Evolutionary conservation across 2,329 filamentous ascomycete genomes (phyloP).

Genomic region (Fusarium subglutinans): DNA sequence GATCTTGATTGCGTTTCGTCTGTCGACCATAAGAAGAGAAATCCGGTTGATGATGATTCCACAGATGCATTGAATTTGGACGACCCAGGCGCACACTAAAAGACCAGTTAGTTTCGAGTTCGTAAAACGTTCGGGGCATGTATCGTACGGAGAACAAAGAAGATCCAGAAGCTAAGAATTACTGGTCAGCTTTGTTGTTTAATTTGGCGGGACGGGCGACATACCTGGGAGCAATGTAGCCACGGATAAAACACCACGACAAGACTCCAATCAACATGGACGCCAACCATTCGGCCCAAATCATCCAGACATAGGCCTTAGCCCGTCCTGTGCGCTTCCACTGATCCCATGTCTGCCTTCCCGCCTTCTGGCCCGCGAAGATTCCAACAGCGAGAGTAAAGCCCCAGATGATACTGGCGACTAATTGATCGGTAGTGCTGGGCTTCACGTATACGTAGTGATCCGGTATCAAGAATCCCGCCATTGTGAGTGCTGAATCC

Average conservation of each 20-base stretch:
- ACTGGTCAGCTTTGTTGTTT: background rate
- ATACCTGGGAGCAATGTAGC: constrained; percentile 30
- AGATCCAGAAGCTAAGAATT: constrained; percentile 34
- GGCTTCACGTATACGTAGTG: constrained; percentile 21
- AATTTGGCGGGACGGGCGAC: background rate
- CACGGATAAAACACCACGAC: constrained; percentile 33
- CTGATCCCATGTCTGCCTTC: constrained; percentile 32
- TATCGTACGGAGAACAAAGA: constrained; percentile 27
- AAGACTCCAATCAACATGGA: constrained; percentile 35
- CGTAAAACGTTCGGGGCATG: fast-evolving
- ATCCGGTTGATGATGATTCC: constrained; percentile 40
- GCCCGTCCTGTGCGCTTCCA: constrained; percentile 25
- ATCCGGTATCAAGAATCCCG: constrained; percentile 30
- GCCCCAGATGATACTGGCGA: constrained; percentile 41
- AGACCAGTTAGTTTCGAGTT: background rate
- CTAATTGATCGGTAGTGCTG: constrained; percentile 23
- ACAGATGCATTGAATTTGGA: constrained; percentile 37
- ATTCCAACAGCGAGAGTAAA: constrained; percentile 36
- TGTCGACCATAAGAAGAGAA: constrained; percentile 29
- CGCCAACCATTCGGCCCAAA: constrained; percentile 36
- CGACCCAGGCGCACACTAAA: constrained; percentile 30
- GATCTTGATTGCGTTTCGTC: constrained; percentile 10
- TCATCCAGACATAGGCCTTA: constrained; percentile 31
- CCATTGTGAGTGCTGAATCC: background rate
- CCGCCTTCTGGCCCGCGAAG: constrained; percentile 31